Evolutionary conservation across 768 basidiomycete species (phyloP).

Genomic region (Clitopilus hobsonii): DNA sequence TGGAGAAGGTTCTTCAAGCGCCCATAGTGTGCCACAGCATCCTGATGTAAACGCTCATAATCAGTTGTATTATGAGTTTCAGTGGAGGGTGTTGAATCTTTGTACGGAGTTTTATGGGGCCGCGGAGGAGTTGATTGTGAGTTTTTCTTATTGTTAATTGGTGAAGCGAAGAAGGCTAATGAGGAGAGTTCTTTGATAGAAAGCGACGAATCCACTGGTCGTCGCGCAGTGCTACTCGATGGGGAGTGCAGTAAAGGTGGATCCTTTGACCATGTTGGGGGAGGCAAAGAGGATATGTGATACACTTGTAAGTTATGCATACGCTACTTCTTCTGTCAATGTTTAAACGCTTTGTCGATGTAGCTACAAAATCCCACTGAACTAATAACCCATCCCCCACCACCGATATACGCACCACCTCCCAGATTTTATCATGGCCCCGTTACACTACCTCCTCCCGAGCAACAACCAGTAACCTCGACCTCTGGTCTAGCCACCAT

Average conservation of each 20-base stretch:
- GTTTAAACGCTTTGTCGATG: slow-evolving; percentile 5
- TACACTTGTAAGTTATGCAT: slow-evolving; percentile 59
- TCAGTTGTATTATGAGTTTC: slow-evolving; percentile 81
- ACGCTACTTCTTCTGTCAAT: too few relatives aligned
- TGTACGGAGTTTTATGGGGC: slow-evolving; percentile 86
- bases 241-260: slow-evolving; percentile 63
- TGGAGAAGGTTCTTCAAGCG: too few relatives aligned
- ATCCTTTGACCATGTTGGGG: slow-evolving; percentile 66
- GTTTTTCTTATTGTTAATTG: slow-evolving; percentile 23
- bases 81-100: slow-evolving; percentile 78
- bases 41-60: slow-evolving; percentile 58
- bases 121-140: slow-evolving; percentile 77
- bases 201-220: slow-evolving; percentile 63
- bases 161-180: not conserved
- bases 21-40: slow-evolving; percentile 36
- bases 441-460: not conserved
- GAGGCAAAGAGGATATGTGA: slow-evolving; percentile 81
- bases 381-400: slow-evolving; percentile 45
- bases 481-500: not conserved
- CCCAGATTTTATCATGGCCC: slow-evolving; percentile 48
- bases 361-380: slow-evolving; percentile 75
- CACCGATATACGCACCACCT: slow-evolving; percentile 39
- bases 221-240: slow-evolving; percentile 79
- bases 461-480: slow-evolving; percentile 15
- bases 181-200: slow-evolving; percentile 22